phyloP scores from a whole-genome alignment of 805 yeast species.

The Starmerella stigmatis region DNA sequence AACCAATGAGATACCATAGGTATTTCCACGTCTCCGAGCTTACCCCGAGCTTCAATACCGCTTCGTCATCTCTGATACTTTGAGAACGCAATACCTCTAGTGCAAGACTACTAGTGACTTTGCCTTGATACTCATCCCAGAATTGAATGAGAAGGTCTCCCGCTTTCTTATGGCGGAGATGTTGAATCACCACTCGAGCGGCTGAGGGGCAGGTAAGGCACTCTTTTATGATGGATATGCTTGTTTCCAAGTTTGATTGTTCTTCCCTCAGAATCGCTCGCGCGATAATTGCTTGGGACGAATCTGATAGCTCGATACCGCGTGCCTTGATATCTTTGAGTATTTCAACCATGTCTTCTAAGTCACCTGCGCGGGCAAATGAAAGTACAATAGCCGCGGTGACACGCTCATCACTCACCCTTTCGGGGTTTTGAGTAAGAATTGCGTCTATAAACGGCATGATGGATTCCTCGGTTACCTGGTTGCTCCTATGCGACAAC shows the following conservation, averaged over 20 bases:
- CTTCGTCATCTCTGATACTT: not conserved
- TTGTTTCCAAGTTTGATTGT: not conserved
- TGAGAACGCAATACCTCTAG: slow-evolving; percentile 4
- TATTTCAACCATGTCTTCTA: slow-evolving; percentile 9
- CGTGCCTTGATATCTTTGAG: slow-evolving; percentile 8
- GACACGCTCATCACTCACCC: slow-evolving; percentile 4
- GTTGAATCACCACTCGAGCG: not conserved
- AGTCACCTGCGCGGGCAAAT: slow-evolving; percentile 8
- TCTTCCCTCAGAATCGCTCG: not conserved
- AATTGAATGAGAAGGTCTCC: not conserved
- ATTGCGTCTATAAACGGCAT: slow-evolving; percentile 9
- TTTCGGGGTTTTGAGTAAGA: slow-evolving; percentile 9
- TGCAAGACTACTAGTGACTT: slow-evolving; percentile 4
- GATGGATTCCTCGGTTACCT: not conserved
- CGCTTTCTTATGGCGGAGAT: not conserved
- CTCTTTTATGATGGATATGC: not conserved
- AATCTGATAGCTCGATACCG: not conserved
- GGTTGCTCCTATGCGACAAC: not conserved
- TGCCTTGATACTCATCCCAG: not conserved
- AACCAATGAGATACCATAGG: not conserved
- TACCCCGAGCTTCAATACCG: slow-evolving; percentile 5
- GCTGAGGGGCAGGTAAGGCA: not conserved
- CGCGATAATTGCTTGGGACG: not conserved
- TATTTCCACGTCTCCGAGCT: slow-evolving; percentile 1
- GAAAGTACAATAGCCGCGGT: slow-evolving; percentile 7